phyloP scores from a whole-genome alignment of 1,284 basidiomycete genomes.

The Veloporphyrellus conicus region DNA sequence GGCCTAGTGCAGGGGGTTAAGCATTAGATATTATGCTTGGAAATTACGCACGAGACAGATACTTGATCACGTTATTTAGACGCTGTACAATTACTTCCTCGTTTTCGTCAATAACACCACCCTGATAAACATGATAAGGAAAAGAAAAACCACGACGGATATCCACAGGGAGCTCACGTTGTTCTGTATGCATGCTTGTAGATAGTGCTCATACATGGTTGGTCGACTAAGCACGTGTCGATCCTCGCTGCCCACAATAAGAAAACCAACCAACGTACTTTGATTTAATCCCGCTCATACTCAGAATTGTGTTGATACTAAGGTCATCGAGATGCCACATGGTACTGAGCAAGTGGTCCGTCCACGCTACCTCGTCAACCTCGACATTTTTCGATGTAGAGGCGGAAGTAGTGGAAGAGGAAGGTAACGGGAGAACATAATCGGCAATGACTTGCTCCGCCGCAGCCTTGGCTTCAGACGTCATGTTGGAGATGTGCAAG shows the following conservation, averaged over 20 bases:
- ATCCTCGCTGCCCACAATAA: not conserved
- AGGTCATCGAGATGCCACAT: slow-evolving; percentile 71
- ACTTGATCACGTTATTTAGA: slow-evolving; percentile 53
- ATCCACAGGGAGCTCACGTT: slow-evolving; percentile 55
- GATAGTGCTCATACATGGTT: slow-evolving; percentile 57
- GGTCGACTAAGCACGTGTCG: slow-evolving; percentile 48
- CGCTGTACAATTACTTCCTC: slow-evolving; percentile 59
- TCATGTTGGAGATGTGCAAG: slow-evolving; percentile 49
- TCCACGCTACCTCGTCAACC: slow-evolving; percentile 79
- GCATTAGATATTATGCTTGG: not conserved
- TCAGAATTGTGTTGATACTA: slow-evolving; percentile 54
- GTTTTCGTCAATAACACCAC: slow-evolving; percentile 79
- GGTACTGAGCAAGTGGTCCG: slow-evolving; percentile 74
- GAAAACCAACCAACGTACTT: slow-evolving; percentile 36
- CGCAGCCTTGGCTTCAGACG: slow-evolving; percentile 54
- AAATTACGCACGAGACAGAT: slow-evolving; percentile 51
- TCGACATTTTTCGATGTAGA: slow-evolving; percentile 54
- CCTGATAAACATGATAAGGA: slow-evolving; percentile 51
- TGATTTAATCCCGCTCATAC: slow-evolving; percentile 58
- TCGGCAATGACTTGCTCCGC: slow-evolving; percentile 68
- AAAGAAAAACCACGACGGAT: slow-evolving; percentile 8
- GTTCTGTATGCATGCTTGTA: slow-evolving; percentile 69
- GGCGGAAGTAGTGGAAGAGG: slow-evolving; percentile 33
- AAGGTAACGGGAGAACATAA: slow-evolving; percentile 78
- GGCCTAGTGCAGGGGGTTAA: slow-evolving; percentile 33